A percentile compares a stretch with the other conserved stretches of the same genome.
These are phyloP conservation scores for Globisporangium alternatum DNA, from an alignment of 352 stramenopile species.

Conservation along the genomic window DNA sequence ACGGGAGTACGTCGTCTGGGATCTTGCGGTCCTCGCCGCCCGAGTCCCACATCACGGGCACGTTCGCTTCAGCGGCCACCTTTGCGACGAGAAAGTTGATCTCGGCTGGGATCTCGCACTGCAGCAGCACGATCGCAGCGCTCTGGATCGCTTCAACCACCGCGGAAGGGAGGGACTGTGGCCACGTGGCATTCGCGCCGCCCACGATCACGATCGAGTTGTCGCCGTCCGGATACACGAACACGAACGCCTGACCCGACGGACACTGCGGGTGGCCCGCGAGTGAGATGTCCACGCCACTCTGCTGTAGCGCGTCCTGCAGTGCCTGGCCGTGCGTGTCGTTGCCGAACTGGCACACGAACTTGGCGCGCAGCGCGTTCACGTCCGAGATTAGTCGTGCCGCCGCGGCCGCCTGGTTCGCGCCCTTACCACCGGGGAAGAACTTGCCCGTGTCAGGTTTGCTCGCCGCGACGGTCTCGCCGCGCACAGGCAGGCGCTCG, in stretches of 20 bases:
- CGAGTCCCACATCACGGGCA: constrained; percentile 77
- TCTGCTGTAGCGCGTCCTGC: constrained; percentile 27
- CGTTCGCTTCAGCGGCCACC: constrained; percentile 34
- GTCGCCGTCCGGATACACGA: constrained; percentile 76
- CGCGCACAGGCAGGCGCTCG: constrained; percentile 54
- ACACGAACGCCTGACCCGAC: constrained; percentile 81
- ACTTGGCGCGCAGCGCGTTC: constrained; percentile 27
- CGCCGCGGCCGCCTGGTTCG: constrained; percentile 71
- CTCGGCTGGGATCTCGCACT: constrained; percentile 60
- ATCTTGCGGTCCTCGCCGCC: constrained; percentile 69
- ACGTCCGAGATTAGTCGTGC: constrained; percentile 39
- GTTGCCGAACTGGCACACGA: constrained; percentile 72
- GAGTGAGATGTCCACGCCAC: constrained; percentile 38
- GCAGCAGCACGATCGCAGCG: constrained; percentile 63
- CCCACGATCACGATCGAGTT: constrained; percentile 86
- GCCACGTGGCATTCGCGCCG: constrained; percentile 71
- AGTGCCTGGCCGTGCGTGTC: constrained; percentile 59
- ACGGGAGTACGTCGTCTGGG: constrained; percentile 44
- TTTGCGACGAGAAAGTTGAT: constrained; percentile 61
- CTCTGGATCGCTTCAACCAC: constrained; percentile 44
- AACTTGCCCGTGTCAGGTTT: constrained; percentile 63
- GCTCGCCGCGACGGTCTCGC: constrained; percentile 60
- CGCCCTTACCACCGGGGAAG: constrained; percentile 71
- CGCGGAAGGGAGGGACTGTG: constrained; percentile 26
- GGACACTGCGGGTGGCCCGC: constrained; percentile 37